Evolutionary conservation across 805 yeast genomes (phyloP).

Genomic region (Sugiyamaella boreocaroliniensis): DNA sequence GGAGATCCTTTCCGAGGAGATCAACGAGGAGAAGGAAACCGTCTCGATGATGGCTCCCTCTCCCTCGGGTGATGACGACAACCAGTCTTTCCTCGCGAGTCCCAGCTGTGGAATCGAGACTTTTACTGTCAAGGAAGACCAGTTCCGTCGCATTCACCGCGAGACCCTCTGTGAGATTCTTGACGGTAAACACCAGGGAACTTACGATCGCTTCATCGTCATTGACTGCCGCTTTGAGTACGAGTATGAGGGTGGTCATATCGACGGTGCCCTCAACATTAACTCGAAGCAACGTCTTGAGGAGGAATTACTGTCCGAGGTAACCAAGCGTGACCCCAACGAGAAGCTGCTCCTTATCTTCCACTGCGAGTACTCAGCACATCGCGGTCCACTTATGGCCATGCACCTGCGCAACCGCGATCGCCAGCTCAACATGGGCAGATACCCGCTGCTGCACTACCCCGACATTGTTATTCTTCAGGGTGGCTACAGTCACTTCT

Average conservation of each 20-base stretch:
- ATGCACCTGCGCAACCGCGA: conserved; percentile 77
- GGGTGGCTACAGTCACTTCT: conserved; percentile 87
- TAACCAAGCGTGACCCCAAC: conserved; percentile 22
- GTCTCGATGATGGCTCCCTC: conserved; percentile 17
- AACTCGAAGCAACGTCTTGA: conserved; percentile 67
- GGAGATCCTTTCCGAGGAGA: conserved; percentile 37
- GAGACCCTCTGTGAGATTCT: conserved; percentile 51
- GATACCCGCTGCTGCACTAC: conserved; percentile 74
- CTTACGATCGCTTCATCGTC: conserved; percentile 52
- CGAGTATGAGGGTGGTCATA: conserved; percentile 91
- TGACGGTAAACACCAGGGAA: conserved; percentile 45
- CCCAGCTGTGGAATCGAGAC: conserved; percentile 34
- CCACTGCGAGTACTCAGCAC: conserved; percentile 92
- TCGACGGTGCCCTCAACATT: conserved; percentile 72
- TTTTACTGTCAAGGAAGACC: conserved; percentile 45
- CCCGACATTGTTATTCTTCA: conserved; percentile 86
- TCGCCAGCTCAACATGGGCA: conserved; percentile 60
- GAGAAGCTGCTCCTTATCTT: conserved; percentile 57
- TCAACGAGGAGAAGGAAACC: conserved; percentile 28
- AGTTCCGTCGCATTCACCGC: conserved; percentile 63
- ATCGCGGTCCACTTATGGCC: conserved; percentile 93
- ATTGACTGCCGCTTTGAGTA: conserved; percentile 91
- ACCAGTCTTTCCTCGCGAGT: conserved; percentile 16
- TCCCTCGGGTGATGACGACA: conserved; percentile 17
- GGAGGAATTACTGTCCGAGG: conserved; percentile 39